These are phyloP conservation scores for Phytophthora kernoviae DNA, from an alignment of 352 stramenopile species.

Conservation along the genomic window DNA sequence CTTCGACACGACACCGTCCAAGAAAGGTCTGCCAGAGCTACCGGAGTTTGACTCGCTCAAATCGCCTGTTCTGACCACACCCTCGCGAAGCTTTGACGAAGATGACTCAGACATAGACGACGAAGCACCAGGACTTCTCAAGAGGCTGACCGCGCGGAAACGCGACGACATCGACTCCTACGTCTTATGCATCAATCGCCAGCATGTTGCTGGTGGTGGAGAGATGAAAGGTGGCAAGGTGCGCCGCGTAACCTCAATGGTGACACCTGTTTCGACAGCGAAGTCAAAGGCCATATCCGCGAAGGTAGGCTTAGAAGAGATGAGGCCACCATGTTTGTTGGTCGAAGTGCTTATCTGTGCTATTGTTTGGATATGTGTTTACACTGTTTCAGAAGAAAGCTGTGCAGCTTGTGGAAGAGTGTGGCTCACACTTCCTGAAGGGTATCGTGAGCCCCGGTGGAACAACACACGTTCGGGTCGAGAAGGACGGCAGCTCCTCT, in stretches of 20 bases:
- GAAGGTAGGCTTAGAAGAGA: conserved; percentile 26
- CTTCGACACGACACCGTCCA: conserved; percentile 63
- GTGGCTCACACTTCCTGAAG: conserved; percentile 52
- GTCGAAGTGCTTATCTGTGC: conserved; percentile 5
- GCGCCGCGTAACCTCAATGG: conserved; percentile 27
- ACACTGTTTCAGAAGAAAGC: conserved; percentile 30
- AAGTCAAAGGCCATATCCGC: conserved; percentile 37
- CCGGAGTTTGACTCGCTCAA: conserved; percentile 60
- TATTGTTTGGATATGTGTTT: background rate
- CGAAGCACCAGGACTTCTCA: conserved; percentile 41
- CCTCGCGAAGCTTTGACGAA: conserved; percentile 38
- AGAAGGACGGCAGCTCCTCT: conserved; percentile 56
- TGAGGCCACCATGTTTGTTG: background rate
- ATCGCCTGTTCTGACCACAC: conserved; percentile 41
- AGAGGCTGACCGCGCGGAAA: conserved; percentile 59
- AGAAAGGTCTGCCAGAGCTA: conserved; percentile 31
- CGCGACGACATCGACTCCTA: conserved; percentile 83
- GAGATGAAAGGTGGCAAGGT: conserved; percentile 44
- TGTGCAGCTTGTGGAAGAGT: conserved; percentile 53
- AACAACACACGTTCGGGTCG: conserved; percentile 62
- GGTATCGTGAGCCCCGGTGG: conserved; percentile 64
- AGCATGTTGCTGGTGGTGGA: conserved; percentile 42
- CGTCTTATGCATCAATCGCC: conserved; percentile 65
- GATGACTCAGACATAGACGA: conserved; percentile 57
- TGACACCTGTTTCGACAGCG: conserved; percentile 12